These are phyloP conservation scores for Thelonectria rubi DNA, from an alignment of 2,329 filamentous ascomycete species.

Conservation along the genomic window DNA sequence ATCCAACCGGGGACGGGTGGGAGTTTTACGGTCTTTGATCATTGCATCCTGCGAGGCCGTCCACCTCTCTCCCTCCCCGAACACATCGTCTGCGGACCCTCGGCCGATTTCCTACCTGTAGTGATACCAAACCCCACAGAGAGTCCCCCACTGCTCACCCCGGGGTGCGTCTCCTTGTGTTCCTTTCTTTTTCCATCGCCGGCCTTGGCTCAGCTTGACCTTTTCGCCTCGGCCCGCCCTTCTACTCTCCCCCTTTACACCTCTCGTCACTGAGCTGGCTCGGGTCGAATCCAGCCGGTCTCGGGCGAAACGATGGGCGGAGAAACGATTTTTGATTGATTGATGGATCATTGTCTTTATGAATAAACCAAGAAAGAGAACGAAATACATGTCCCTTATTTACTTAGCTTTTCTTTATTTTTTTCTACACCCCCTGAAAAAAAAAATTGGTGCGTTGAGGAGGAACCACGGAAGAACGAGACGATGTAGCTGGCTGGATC, in stretches of 20 bases:
- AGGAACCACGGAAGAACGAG: neutral
- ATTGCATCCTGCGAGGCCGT: slow-evolving; percentile 8
- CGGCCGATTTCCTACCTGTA: slow-evolving; percentile 43
- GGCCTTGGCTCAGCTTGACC: slow-evolving; percentile 11
- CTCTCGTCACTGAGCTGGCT: neutral
- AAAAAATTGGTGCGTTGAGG: slow-evolving; percentile 12
- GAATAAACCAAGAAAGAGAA: slow-evolving; percentile 27
- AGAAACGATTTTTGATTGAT: slow-evolving; percentile 15
- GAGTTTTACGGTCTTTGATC: slow-evolving; percentile 68
- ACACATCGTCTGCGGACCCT: slow-evolving; percentile 14
- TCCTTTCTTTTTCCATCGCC: slow-evolving; percentile 10
- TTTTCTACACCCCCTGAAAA: slow-evolving; percentile 9
- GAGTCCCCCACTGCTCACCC: slow-evolving; percentile 32
- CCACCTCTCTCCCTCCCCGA: slow-evolving; percentile 6
- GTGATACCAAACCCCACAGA: slow-evolving; percentile 46
- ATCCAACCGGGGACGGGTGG: slow-evolving; percentile 64
- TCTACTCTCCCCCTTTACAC: neutral
- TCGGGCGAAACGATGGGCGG: slow-evolving; percentile 1
- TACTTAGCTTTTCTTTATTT: slow-evolving; percentile 3
- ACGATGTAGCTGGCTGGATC: slow-evolving; percentile 1
- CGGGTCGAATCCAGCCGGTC: slow-evolving; percentile 12
- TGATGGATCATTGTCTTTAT: slow-evolving; percentile 24
- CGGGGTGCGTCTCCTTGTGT: slow-evolving; percentile 31
- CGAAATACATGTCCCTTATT: slow-evolving; percentile 18
- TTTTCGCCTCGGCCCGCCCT: slow-evolving; percentile 8